Evolutionary conservation across 192 early-diverging fungal species (phyloP).

Genomic region (Gryganskiella cystojenkinii): DNA sequence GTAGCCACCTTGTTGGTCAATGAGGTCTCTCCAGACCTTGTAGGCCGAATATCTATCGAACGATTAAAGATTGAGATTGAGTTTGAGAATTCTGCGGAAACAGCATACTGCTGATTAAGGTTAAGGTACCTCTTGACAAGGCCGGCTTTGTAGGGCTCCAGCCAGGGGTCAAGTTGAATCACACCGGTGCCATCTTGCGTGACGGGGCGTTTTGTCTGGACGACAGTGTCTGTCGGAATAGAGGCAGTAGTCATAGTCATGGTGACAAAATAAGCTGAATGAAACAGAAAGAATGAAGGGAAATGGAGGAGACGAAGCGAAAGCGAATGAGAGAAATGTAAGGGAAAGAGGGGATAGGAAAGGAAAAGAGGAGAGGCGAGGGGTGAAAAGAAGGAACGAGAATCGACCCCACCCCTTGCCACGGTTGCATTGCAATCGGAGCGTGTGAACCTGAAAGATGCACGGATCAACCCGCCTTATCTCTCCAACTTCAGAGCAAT

Average conservation of each 20-base stretch:
- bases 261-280: neutral
- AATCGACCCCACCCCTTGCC: neutral
- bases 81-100: neutral
- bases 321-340: neutral
- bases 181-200: constrained; percentile 70
- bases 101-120: neutral
- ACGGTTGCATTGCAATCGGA: too few species aligned
- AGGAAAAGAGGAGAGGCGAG: neutral
- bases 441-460: too few species aligned
- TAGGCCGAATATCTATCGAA: constrained; percentile 63
- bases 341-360: neutral
- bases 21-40: constrained; percentile 73
- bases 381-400: neutral
- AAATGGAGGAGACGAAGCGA: neutral
- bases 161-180: constrained; percentile 82
- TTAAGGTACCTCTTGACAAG: constrained; percentile 66
- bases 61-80: neutral
- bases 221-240: neutral
- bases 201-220: neutral
- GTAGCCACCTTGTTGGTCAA: constrained; percentile 83
- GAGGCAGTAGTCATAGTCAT: constrained; percentile 1
- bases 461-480: too few species aligned
- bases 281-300: neutral
- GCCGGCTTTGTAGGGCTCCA: constrained; percentile 73
- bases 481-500: too few species aligned